phyloP scores from a whole-genome alignment of 768 basidiomycete species.

The Trametes cinnabarina region DNA sequence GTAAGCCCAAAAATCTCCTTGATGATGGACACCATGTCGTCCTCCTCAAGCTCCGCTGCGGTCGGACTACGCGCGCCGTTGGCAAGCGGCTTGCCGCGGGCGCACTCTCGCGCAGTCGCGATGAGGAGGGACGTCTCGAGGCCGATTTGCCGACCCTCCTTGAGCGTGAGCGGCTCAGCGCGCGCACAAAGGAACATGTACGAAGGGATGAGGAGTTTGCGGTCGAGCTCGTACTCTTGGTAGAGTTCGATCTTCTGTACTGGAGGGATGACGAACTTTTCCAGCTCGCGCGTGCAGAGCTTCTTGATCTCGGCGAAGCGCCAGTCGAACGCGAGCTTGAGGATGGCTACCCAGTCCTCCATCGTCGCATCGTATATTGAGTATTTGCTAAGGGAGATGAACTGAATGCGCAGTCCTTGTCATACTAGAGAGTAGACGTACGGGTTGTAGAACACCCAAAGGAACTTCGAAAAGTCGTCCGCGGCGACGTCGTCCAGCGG shows the following conservation, averaged over 20 bases:
- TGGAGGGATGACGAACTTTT: conserved; percentile 40
- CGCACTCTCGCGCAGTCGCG: conserved; percentile 50
- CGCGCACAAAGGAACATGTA: conserved; percentile 55
- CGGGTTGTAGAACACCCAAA: conserved; percentile 36
- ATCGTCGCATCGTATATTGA: conserved; percentile 51
- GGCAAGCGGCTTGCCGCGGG: conserved; percentile 34
- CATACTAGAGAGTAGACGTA: conserved; percentile 12
- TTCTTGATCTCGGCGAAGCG: conserved; percentile 47
- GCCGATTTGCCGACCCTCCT: conserved; percentile 57
- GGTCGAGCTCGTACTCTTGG: conserved; percentile 49
- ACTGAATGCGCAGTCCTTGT: too few relatives aligned
- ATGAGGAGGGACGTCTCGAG: conserved; percentile 53
- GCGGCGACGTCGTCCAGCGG: conserved; percentile 28
- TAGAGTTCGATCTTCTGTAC: conserved; percentile 59
- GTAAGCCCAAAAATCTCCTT: conserved; percentile 33
- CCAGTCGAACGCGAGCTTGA: conserved; percentile 56
- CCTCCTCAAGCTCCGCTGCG: conserved; percentile 27
- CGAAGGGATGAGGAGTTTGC: conserved; percentile 45
- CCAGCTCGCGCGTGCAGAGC: conserved; percentile 56
- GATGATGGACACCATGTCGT: conserved; percentile 30
- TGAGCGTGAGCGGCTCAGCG: conserved; percentile 46
- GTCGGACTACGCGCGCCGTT: conserved; percentile 30
- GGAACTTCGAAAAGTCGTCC: conserved; percentile 30
- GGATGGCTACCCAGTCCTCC: conserved; percentile 53
- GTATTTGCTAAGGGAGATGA: conserved; percentile 43